Evolutionary conservation across 2,329 filamentous ascomycete species (phyloP), one percentile per base, ranked within the genome.

Genomic region (Colletotrichum eleusines): DNA sequence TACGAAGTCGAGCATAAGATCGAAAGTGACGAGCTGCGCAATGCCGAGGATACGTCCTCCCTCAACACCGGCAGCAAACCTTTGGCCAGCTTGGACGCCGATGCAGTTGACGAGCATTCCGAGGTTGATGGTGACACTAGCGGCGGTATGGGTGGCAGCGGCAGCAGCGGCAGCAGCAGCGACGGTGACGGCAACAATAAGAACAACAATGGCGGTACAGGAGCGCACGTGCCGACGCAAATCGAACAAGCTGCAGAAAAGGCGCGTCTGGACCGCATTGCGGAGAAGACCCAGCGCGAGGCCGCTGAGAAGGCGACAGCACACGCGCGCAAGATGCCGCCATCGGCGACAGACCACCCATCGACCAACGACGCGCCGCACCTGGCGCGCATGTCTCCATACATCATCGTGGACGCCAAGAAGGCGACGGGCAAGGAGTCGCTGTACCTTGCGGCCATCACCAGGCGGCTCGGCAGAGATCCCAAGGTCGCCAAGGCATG

Each of bases 381-480:
- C 77, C 84, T 91, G n/a, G 82, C 84, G 11, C 83, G 84, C 53
- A 81, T 90, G 33, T 80, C 83, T 9, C 90, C 92, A 2, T 89
- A 92, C 75, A 84, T 95, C 66, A 92, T 97, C 70, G 84, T 93
- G 28, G 91, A 93, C 71, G 93, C 95, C 1, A 92, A 93, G 73
- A 91, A 92, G 74, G 92, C 94, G 1, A 93, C 91, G 1, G 91
- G 92, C 18, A 86, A 91, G 55, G 94, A 97, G 80, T 92, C 91
- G 1, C 86, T 92, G 23, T 97, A 91, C 76, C 82, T 91, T 16
- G 85, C 85, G n/a, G 87, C 88, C 48, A 89, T 91, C 66, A 86
- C 83, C 8, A 82, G 81, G 58, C 83, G 88, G 12, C 83, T 91
- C 66, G n/a, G 53, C n/a, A 81, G 79, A 68, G 86, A 90, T 73